A percentile compares a stretch with the other conserved stretches of the same genome.
Conservation (phyloP, 2,329 filamentous ascomycete species). For the Mariannaea elegans region DNA sequence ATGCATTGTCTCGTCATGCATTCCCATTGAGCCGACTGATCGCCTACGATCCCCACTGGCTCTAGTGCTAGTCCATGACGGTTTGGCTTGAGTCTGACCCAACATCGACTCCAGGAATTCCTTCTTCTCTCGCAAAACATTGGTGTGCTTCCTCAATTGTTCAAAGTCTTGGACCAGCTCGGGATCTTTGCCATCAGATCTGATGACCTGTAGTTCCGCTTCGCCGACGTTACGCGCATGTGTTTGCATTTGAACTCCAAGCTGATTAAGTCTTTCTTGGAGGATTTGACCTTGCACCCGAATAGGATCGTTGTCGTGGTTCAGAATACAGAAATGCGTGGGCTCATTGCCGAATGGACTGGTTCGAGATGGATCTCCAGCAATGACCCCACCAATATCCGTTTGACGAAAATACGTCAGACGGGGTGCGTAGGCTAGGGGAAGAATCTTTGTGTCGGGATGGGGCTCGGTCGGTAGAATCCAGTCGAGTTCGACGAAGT, state of each 20-base stretch:
- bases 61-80: slow-evolving; percentile 42
- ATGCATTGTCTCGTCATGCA: slow-evolving; percentile 70
- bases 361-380: slow-evolving; percentile 81
- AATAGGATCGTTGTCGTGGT: slow-evolving; percentile 85
- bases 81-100: slow-evolving; percentile 55
- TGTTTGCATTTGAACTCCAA: slow-evolving; percentile 79
- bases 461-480: slow-evolving; percentile 89
- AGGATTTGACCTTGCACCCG: slow-evolving; percentile 89
- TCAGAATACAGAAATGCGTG: slow-evolving; percentile 96
- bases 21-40: slow-evolving; percentile 54
- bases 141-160: slow-evolving; percentile 63
- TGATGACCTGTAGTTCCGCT: slow-evolving; percentile 73
- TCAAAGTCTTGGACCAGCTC: slow-evolving; percentile 68
- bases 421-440: slow-evolving; percentile 89
- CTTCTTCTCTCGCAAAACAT: slow-evolving; percentile 66
- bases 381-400: slow-evolving; percentile 83
- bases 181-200: slow-evolving; percentile 57
- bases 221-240: slow-evolving; percentile 80
- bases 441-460: slow-evolving; percentile 92
- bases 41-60: slow-evolving; percentile 39
- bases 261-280: slow-evolving; percentile 78
- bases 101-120: slow-evolving; percentile 68
- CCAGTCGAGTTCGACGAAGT: slow-evolving; percentile 98
- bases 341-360: slow-evolving; percentile 94
- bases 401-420: slow-evolving; percentile 98